Evolutionary conservation across 495 filamentous ascomycete species (phyloP), one percentile per base, ranked within the genome.

Genomic region (Neurospora tetrasperma): DNA sequence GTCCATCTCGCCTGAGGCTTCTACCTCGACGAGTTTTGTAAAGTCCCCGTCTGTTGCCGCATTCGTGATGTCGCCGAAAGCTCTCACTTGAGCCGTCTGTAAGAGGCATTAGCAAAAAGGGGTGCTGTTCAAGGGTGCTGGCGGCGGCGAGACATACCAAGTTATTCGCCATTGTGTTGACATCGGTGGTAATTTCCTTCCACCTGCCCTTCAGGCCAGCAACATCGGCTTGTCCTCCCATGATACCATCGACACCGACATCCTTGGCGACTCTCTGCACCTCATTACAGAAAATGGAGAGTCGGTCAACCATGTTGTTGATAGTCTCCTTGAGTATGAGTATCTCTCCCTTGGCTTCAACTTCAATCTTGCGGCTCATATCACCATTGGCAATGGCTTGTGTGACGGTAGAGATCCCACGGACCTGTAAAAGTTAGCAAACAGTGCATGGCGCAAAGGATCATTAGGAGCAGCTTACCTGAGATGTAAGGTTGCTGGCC

Each of bases 101-200:
- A 16, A 31, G 42, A 20, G 16, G 16, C 40, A 77, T 80, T 62
- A 76, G 76, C 38, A 59, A 70, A 42, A 72, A 38, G 5, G 5
- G 35, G 42, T 7, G 42, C 27, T 3, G 40, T 23, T 59, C 27
- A 4, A 43, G 18, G 42, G 11, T 31, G 38, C 31, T 39, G 18
- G 11, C 1, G 18, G 11, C 1, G 71, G n/a, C 18, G 40, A 43
- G 5, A 80, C 84, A 75, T 72, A 86, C 84, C 77, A 99, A 83
- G 74, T 99, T 99, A 78, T 95, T 94, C 38, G 96, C 96, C 96
- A 99, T 99, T 12, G 94, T 98, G 80, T 99, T 99, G 78, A 99
- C 96, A 78, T 98, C 87, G 70, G 94, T 95, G 0, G 96, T 98
- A 79, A 99, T 99, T 79, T 99, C 96, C 80, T 97, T 97, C 96